These are phyloP conservation scores for Candolleomyces efflorescens DNA, from an alignment of 768 basidiomycete species.

Conservation along the genomic window DNA sequence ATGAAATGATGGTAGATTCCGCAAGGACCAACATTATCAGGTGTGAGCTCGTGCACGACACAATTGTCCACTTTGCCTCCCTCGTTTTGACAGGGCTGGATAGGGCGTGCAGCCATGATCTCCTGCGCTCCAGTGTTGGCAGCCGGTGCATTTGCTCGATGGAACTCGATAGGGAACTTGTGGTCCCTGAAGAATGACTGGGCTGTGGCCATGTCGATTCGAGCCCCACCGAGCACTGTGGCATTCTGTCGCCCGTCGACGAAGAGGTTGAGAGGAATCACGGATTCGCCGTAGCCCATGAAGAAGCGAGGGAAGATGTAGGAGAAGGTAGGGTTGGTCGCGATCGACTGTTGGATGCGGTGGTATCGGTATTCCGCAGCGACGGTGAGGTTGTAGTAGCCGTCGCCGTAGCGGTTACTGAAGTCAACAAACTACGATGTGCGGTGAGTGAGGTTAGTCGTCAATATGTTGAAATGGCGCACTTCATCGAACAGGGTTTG, in stretches of 20 bases:
- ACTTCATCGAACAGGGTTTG: constrained; percentile 17
- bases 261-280: constrained; percentile 15
- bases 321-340: constrained; percentile 15
- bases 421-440: constrained; percentile 8
- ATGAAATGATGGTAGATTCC: constrained; percentile 14
- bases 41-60: constrained; percentile 9
- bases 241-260: constrained; percentile 12
- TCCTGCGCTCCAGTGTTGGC: not conserved
- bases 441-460: not conserved
- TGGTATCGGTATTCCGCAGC: constrained; percentile 13
- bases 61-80: constrained; percentile 10
- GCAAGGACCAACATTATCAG: constrained; percentile 7
- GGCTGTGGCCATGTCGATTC: constrained; percentile 11
- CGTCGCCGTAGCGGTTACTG: constrained; percentile 16
- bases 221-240: not conserved
- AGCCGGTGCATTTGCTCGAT: constrained; percentile 6
- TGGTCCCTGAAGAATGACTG: constrained; percentile 13
- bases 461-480: not conserved
- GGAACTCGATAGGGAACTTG: constrained; percentile 14
- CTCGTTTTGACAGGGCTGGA: constrained; percentile 11
- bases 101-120: constrained; percentile 5
- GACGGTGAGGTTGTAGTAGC: constrained; percentile 16
- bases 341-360: constrained; percentile 17
- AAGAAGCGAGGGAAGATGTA: constrained; percentile 11
- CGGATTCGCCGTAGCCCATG: constrained; percentile 12